Evolutionary conservation across 108 stramenopile genomes (phyloP), one percentile per base, ranked within the genome.

Genomic region (Discostella stelligeroides): DNA sequence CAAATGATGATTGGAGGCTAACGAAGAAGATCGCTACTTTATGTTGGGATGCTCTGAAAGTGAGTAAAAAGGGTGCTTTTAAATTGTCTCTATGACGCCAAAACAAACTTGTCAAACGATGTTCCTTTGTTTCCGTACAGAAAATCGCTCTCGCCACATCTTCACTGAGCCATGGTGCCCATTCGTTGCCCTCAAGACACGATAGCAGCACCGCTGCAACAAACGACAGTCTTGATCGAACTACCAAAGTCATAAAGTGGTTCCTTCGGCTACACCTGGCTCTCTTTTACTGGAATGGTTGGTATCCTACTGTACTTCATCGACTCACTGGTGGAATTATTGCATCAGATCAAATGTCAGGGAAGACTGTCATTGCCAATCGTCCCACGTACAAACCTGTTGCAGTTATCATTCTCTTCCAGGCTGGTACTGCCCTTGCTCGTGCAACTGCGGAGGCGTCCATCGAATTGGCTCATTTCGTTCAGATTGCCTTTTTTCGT

Each of bases 371-470:
- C 41, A 54, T 79, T 54, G 73, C 78, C 18, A 75, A 79, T 79
- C 78, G 78, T 28, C 78, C 78, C 12, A 59, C 73, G 4, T 79
- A 79, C 39, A 74, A 69, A 69, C 73, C 73, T 9, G 60, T 79
- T 28, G 78, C 73, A 39, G 68, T 49, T 4, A 38, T 79, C 8
- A 69, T 79, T 42, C 41, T 75, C 24, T 17, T 79, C 17, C 73
- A 79, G 68, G 78, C 78, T 17, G 10, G 21, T 10, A 56, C 73
- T 18, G 60, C 73, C 47, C 27, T 74, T 28, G 27, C 58, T 12
- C 57, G 65, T 53, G 20, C 76, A 41, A 57, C 58, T 24, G 58
- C 49, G n/a, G 68, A 70, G 15, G 69, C 58, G 38, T 77, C 69
- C 1, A 69, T 77, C 51, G 76, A 77, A 38, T 3, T 77, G 21